phyloP scores from a whole-genome alignment of 2,329 filamentous ascomycete species.

The Phaeoacremonium minimum region DNA sequence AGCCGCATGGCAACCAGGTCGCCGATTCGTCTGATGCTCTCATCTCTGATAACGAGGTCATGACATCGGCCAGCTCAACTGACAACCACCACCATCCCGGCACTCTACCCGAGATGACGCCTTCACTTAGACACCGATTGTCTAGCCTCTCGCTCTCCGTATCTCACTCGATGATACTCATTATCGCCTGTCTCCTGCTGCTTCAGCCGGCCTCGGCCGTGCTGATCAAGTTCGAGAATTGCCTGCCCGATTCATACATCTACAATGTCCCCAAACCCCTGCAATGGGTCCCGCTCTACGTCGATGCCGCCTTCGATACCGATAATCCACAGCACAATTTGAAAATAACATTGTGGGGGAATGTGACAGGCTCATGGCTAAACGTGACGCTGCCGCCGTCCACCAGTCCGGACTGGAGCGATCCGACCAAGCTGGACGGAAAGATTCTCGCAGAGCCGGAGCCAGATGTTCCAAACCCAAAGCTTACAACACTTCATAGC shows the following conservation, averaged over 20 bases:
- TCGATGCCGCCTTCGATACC: constrained; percentile 71
- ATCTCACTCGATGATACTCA: constrained; percentile 23
- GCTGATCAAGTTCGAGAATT: constrained; percentile 79
- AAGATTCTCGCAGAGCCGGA: constrained; percentile 70
- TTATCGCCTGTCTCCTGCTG: constrained; percentile 30
- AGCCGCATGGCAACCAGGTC: too few species aligned
- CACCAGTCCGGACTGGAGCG: constrained; percentile 55
- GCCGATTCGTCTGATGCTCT: too few species aligned
- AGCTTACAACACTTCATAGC: constrained; percentile 69
- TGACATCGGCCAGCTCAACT: not conserved
- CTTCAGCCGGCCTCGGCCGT: constrained; percentile 52
- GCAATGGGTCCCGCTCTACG: constrained; percentile 74
- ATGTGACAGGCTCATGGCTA: constrained; percentile 72
- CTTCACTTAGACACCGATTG: not conserved
- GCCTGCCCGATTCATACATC: constrained; percentile 60
- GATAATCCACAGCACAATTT: constrained; percentile 58
- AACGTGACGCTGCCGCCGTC: constrained; percentile 54
- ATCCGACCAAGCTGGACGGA: constrained; percentile 58
- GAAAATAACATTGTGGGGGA: constrained; percentile 80
- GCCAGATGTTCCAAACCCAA: constrained; percentile 37
- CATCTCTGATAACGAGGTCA: not conserved
- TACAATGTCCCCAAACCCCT: constrained; percentile 54
- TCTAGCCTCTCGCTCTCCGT: not conserved
- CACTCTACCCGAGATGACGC: too few species aligned
- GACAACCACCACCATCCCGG: not conserved